Conservation (phyloP, 176 grass and related monocot species). For the Thinopyrum elongatum region DNA sequence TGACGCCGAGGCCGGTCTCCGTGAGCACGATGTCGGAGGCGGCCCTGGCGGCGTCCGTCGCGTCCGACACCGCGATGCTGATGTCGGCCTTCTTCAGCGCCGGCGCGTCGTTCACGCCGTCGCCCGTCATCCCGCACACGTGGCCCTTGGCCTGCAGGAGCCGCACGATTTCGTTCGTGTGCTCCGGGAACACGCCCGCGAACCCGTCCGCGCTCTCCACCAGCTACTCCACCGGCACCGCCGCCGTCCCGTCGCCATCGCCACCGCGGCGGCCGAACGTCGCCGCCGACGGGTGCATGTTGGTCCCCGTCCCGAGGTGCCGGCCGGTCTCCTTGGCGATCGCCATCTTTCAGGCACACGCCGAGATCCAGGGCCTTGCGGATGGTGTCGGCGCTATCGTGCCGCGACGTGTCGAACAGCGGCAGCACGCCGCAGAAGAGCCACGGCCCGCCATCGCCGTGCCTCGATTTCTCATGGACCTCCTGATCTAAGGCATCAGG, state of each 20-base stretch:
- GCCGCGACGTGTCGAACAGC: slow-evolving; percentile 76
- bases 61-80: slow-evolving; percentile 79
- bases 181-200: slow-evolving; percentile 84
- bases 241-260: slow-evolving; percentile 8
- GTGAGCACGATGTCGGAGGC: slow-evolving; percentile 83
- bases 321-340: slow-evolving; percentile 89
- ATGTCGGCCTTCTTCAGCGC: slow-evolving; percentile 97
- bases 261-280: slow-evolving; percentile 56
- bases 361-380: slow-evolving; percentile 75
- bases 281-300: slow-evolving; percentile 82
- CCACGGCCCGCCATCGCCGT: slow-evolving; percentile 69
- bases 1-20: too few species aligned
- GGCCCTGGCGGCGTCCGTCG: slow-evolving; percentile 40
- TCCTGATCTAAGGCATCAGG: slow-evolving; percentile 40
- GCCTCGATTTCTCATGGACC: slow-evolving; percentile 62
- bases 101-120: slow-evolving; percentile 88
- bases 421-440: slow-evolving; percentile 75
- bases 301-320: slow-evolving; percentile 67
- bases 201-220: slow-evolving; percentile 71
- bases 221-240: neutral
- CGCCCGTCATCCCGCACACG: slow-evolving; percentile 73
- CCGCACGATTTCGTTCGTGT: slow-evolving; percentile 85
- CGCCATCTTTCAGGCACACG: slow-evolving; percentile 76
- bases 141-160: slow-evolving; percentile 63
- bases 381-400: slow-evolving; percentile 87